Conservation (phyloP, 2,329 filamentous ascomycete genomes). For the Diaporthe caulivora region DNA sequence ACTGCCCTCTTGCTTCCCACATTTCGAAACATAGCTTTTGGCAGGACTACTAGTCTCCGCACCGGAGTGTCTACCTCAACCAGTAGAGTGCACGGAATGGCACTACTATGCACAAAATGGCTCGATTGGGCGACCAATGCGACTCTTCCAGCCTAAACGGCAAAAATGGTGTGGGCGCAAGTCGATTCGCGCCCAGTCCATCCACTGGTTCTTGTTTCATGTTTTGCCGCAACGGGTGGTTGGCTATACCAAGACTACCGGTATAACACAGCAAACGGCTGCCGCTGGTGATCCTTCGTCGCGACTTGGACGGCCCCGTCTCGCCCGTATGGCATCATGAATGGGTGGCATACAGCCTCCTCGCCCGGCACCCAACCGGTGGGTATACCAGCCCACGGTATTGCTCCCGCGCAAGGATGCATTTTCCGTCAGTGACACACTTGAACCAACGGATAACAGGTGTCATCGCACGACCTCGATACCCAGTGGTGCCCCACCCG, state of each 20-base stretch:
- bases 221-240: conserved; percentile 15
- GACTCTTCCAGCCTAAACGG: conserved; percentile 29
- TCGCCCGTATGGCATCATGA: not conserved
- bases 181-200: not conserved
- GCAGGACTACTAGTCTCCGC: conserved; percentile 13
- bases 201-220: conserved; percentile 31
- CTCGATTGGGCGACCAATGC: conserved; percentile 31
- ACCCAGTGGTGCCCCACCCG: conserved; percentile 7
- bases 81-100: not conserved
- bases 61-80: not conserved
- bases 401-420: not conserved
- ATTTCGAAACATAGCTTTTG: conserved; percentile 20
- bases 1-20: not conserved
- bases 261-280: not conserved
- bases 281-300: conserved; percentile 8
- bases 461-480: conserved; percentile 11
- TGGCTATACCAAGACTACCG: not conserved
- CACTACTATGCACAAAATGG: conserved; percentile 24
- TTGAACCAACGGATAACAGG: conserved; percentile 19
- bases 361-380: conserved; percentile 12
- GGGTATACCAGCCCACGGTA: not conserved
- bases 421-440: not conserved
- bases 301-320: not conserved
- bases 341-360: not conserved
- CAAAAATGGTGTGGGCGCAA: conserved; percentile 13